Conservation (phyloP, 192 early-diverging fungal genomes). For the Coemansia sp. region DNA sequence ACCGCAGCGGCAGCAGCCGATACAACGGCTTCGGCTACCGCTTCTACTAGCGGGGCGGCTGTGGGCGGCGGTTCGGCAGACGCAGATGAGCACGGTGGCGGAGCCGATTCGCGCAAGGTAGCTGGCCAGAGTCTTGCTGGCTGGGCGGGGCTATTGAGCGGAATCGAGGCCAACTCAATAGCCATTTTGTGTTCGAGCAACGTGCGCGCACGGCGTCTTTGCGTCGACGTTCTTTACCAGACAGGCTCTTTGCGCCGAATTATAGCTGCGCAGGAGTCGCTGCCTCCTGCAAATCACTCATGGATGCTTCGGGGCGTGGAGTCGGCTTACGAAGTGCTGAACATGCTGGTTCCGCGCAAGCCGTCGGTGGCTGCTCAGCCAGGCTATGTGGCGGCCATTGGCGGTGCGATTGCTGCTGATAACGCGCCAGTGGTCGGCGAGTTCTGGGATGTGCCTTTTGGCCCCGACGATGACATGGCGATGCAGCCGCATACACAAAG, state of each 20-base stretch:
- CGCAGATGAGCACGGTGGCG: background rate
- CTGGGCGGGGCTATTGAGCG: slow-evolving; percentile 35
- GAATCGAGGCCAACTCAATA: slow-evolving; percentile 41
- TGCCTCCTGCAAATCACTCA: slow-evolving; percentile 14
- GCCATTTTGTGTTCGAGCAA: slow-evolving; percentile 48
- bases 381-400: background rate
- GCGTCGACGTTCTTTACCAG: slow-evolving; percentile 42
- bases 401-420: too few species aligned
- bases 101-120: slow-evolving; percentile 1
- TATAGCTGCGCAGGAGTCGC: slow-evolving; percentile 22
- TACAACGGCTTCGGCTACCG: background rate
- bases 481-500: background rate
- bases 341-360: slow-evolving; percentile 25
- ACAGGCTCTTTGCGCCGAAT: slow-evolving; percentile 33
- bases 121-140: slow-evolving; percentile 24
- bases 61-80: background rate
- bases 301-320: slow-evolving; percentile 31
- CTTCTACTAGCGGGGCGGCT: background rate
- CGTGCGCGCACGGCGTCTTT: slow-evolving; percentile 27
- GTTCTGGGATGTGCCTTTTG: slow-evolving; percentile 41
- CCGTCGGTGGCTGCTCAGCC: background rate
- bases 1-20: background rate
- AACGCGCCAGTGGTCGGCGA: slow-evolving; percentile 20
- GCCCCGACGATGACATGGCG: slow-evolving; percentile 3
- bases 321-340: slow-evolving; percentile 44